Conservation (phyloP, 345 rosid species). For the Dipteronia sinensis region DNA sequence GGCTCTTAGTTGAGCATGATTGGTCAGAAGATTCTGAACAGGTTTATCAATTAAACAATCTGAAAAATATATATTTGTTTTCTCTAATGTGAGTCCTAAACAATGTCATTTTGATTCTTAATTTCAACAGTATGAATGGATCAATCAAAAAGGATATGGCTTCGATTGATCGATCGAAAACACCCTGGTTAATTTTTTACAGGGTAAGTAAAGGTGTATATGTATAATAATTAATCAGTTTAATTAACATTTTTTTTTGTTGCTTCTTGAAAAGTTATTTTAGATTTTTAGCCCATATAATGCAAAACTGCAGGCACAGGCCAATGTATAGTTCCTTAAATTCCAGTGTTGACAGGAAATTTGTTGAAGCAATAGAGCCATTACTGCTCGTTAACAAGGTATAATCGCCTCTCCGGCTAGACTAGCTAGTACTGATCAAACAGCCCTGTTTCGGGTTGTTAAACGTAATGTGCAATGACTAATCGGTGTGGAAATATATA, state of each 20-base stretch:
- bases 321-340: constrained; percentile 54
- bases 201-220: constrained; percentile 39
- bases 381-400: constrained; percentile 50
- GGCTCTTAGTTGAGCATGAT: neutral
- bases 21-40: too few relatives aligned
- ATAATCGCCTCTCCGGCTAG: too few relatives aligned
- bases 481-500: too few relatives aligned
- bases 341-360: constrained; percentile 18
- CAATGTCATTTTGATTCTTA: neutral
- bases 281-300: too few relatives aligned
- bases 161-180: constrained; percentile 51
- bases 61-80: too few relatives aligned
- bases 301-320: constrained; percentile 52
- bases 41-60: too few relatives aligned
- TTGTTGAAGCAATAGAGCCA: constrained; percentile 45
- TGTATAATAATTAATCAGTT: too few relatives aligned
- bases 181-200: constrained; percentile 68
- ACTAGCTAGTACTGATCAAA: too few relatives aligned
- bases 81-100: too few relatives aligned
- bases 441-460: too few relatives aligned
- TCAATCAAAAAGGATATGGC: constrained; percentile 57
- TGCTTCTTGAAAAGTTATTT: neutral
- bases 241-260: neutral
- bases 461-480: too few relatives aligned
- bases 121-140: constrained; percentile 51